A percentile compares a stretch with the other conserved stretches of the same genome.
Conservation (phyloP, 371 early-diverging fungal species). For the Furculomyces boomerangus region DNA sequence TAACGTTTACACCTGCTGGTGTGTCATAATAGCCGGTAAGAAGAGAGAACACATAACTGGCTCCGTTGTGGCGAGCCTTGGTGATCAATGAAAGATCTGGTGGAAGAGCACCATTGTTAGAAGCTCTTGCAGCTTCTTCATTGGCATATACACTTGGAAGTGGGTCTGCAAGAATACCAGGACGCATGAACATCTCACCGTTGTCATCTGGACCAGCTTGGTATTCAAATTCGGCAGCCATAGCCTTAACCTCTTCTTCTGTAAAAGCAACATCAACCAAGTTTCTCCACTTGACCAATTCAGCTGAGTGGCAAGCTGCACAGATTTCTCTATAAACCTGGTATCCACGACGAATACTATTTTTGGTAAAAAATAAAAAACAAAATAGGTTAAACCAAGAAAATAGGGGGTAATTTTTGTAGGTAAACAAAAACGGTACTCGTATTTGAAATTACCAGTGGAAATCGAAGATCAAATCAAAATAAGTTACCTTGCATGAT, state of each 20-base stretch:
- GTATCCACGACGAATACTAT: constrained; percentile 90
- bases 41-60: constrained; percentile 86
- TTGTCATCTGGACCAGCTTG: constrained; percentile 86
- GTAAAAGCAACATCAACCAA: constrained; percentile 83
- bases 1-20: constrained; percentile 85
- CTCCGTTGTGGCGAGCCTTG: constrained; percentile 91
- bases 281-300: constrained; percentile 86
- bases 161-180: constrained; percentile 91
- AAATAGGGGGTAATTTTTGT: too few relatives aligned
- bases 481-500: constrained; percentile 87
- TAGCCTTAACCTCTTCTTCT: constrained; percentile 77
- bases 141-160: constrained; percentile 89
- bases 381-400: background rate
- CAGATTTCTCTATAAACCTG: constrained; percentile 97
- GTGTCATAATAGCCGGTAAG: constrained; percentile 90
- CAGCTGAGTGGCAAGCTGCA: constrained; percentile 90
- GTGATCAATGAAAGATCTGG: constrained; percentile 91
- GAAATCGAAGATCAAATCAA: too few relatives aligned
- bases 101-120: constrained; percentile 89
- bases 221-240: constrained; percentile 88
- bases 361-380: background rate
- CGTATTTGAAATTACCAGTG: too few relatives aligned
- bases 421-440: too few relatives aligned
- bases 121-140: constrained; percentile 92
- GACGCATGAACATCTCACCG: constrained; percentile 86